Evolutionary conservation across 2,329 filamentous ascomycete genomes (phyloP), one percentile per base, ranked within the genome.

Genomic region (Hypoxylon sp.): DNA sequence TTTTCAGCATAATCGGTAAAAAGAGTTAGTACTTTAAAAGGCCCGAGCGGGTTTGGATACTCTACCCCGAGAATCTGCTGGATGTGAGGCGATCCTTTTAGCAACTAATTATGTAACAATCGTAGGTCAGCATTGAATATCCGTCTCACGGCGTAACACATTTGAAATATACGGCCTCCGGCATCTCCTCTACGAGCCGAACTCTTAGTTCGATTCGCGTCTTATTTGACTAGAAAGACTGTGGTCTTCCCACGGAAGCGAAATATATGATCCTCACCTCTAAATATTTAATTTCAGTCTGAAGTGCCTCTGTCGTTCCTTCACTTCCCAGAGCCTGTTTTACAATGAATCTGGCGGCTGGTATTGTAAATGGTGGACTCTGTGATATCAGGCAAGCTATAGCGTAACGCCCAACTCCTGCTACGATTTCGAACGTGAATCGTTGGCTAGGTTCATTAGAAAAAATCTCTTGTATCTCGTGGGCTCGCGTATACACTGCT

Each of bases 201-300:
- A 41, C 5, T 41, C n/a, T 7, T 11, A 6, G 38, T 19, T 19
- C 3, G 5, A 17, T 41, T 19, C 6, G 14, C 38, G 5, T 41
- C 14, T 34, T 7, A 11, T 34, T 34, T 21, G n/a, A 23, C 48
- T 19, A 10, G 2, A 11, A 19, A 2, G 28, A 13, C 28, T 32
- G 11, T 23, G n/a, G 5, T 48, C 23, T n/a, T 25, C 1, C 6
- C 5, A 30, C 10, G 23, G n/a, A 9, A 49, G 23, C 14, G 23
- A 11, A 23, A 49, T 49, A 28, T n/a, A 5, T n/a, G n/a, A 17
- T 51, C 34, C 48, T 51, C 30, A 36, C 48, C n/a, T 32, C 14
- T 34, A 51, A 10, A 2, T 19, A 5, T 17, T 6, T 17, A 14
- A 11, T 3, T 14, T 21, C n/a, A 5, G 2, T 19, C 17, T 17